Percentiles rank a stretch among this genome's conserved stretches.
Conservation (phyloP, 371 early-diverging fungal species). For the Syncephalis plumigaleata region DNA sequence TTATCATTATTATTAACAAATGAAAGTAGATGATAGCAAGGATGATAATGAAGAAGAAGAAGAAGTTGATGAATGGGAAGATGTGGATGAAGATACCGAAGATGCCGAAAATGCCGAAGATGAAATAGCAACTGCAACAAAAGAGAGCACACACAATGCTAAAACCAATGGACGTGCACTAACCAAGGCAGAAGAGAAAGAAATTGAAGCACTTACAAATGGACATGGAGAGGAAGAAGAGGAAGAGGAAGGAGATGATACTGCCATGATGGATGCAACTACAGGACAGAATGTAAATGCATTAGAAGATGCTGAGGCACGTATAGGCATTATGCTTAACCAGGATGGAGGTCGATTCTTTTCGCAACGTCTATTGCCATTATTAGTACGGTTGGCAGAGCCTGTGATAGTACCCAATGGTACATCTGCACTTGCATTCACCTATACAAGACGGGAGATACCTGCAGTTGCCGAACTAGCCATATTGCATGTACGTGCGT, state of each 20-base stretch:
- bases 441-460: too few species aligned
- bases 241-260: conserved; percentile 20
- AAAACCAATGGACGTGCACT: too few species aligned
- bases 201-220: background rate
- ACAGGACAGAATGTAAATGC: conserved; percentile 20
- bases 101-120: conserved; percentile 16
- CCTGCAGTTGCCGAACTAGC: conserved; percentile 11
- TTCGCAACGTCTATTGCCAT: too few species aligned
- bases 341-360: too few species aligned
- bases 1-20: conserved; percentile 8
- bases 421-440: too few species aligned
- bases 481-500: conserved; percentile 42
- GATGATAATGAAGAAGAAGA: conserved; percentile 17
- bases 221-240: conserved; percentile 14
- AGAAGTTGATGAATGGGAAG: conserved; percentile 26
- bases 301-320: conserved; percentile 11
- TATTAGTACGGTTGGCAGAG: too few species aligned
- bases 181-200: too few species aligned
- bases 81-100: conserved; percentile 26
- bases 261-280: conserved; percentile 9
- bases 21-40: too few species aligned
- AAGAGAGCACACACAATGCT: too few species aligned
- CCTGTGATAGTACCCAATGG: too few species aligned
- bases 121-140: background rate
- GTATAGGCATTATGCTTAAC: too few species aligned